Evolutionary conservation across 2,329 filamentous ascomycete genomes (phyloP).

Genomic region (Monilinia fructicola): DNA sequence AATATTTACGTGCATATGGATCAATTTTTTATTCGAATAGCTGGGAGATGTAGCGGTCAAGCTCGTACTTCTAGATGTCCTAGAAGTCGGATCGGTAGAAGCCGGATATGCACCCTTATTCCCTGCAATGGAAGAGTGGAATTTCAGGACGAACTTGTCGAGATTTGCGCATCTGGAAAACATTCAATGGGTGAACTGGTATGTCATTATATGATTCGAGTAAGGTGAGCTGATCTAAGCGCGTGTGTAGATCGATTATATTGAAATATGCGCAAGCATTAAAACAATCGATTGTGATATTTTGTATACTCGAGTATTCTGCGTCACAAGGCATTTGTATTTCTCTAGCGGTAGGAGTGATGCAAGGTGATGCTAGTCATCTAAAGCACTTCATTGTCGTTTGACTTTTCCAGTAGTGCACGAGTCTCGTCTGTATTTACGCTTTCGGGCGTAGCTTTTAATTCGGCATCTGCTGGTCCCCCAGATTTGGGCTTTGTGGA

Average conservation of each 20-base stretch:
- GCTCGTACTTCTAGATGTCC: not conserved
- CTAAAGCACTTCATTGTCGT: slow-evolving; percentile 15
- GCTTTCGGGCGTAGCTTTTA: slow-evolving; percentile 31
- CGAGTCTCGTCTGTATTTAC: slow-evolving; percentile 34
- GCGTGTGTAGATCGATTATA: slow-evolving; percentile 4
- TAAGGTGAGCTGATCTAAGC: slow-evolving; percentile 23
- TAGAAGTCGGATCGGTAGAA: not conserved
- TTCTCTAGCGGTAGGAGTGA: slow-evolving; percentile 8
- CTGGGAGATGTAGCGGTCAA: slow-evolving; percentile 23
- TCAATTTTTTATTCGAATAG: not conserved
- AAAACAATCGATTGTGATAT: not conserved
- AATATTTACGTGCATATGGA: not conserved
- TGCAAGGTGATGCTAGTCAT: slow-evolving; percentile 15
- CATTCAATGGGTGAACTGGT: not conserved
- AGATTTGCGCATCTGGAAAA: not conserved
- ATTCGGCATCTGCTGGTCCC: slow-evolving; percentile 16
- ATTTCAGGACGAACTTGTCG: not conserved
- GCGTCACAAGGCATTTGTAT: slow-evolving; percentile 8
- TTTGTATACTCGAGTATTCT: slow-evolving; percentile 1
- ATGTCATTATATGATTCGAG: slow-evolving; percentile 1
- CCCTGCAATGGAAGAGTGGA: not conserved
- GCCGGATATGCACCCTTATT: not conserved
- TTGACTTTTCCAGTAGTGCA: slow-evolving; percentile 7
- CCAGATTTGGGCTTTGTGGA: slow-evolving; percentile 25
- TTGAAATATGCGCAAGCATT: slow-evolving; percentile 16